Percentiles rank a stretch among this genome's conserved stretches.
Conservation (phyloP, 164 flowering plant species). For the Magnolia officinalis region DNA sequence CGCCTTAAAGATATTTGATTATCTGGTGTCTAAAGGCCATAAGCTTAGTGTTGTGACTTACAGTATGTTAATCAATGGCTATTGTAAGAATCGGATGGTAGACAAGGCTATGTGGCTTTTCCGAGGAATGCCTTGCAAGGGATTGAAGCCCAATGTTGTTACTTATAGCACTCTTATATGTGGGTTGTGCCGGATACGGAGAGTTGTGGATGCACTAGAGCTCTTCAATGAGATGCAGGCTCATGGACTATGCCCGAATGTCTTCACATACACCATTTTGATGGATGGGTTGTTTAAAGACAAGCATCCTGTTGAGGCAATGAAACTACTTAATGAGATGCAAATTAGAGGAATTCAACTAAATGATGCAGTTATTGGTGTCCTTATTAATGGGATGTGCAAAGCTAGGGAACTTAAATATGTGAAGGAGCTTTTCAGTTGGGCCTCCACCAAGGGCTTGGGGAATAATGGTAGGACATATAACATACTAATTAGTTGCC, state of each 20-base stretch:
- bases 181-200: conserved; percentile 39
- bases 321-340: conserved; percentile 27
- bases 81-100: not conserved
- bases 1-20: not conserved
- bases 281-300: conserved; percentile 52
- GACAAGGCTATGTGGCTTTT: conserved; percentile 9
- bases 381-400: conserved; percentile 33
- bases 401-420: conserved; percentile 28
- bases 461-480: not conserved
- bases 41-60: not conserved
- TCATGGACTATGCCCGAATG: conserved; percentile 19
- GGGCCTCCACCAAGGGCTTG: conserved; percentile 9
- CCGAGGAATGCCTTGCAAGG: not conserved
- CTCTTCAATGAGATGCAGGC: conserved; percentile 38
- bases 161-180: conserved; percentile 37
- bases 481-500: conserved; percentile 1
- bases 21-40: not conserved
- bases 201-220: conserved; percentile 30
- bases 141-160: conserved; percentile 30
- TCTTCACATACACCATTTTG: conserved; percentile 26
- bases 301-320: conserved; percentile 30
- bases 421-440: conserved; percentile 36
- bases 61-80: not conserved
- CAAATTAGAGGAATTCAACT: conserved; percentile 12
- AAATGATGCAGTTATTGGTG: conserved; percentile 19